phyloP scores from a whole-genome alignment of 495 filamentous ascomycete genomes.

The Tuber aestivum region DNA sequence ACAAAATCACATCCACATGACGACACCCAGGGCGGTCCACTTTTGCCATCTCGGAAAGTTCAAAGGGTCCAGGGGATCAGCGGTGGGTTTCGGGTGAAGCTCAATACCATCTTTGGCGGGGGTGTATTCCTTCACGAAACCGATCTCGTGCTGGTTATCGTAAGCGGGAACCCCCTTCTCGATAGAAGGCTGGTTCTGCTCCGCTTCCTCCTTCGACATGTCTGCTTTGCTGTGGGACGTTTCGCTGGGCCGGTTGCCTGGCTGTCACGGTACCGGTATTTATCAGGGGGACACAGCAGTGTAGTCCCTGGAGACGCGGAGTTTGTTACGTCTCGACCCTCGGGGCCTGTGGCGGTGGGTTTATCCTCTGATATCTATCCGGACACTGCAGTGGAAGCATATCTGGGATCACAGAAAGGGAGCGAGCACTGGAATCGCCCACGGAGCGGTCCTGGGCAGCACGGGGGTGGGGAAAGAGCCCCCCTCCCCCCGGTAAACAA shows the following conservation, averaged over 20 bases:
- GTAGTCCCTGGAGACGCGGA: background rate
- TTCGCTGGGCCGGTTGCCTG: background rate
- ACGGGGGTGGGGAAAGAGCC: background rate
- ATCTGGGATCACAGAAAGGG: background rate
- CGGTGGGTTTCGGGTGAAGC: slow-evolving; percentile 51
- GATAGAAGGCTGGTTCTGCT: background rate
- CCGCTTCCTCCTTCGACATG: background rate
- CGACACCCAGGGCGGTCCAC: slow-evolving; percentile 51
- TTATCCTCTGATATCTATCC: too few relatives aligned
- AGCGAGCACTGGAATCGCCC: background rate
- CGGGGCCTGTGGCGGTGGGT: background rate
- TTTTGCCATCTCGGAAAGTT: slow-evolving; percentile 54
- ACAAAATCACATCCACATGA: slow-evolving; percentile 53
- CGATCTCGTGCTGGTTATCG: slow-evolving; percentile 1
- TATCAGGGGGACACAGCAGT: background rate
- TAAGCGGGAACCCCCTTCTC: background rate
- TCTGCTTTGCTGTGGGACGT: background rate
- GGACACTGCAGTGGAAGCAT: background rate
- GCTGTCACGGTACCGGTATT: background rate
- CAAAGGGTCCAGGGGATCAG: slow-evolving; percentile 55
- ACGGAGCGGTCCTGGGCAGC: background rate
- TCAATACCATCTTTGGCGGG: slow-evolving; percentile 43
- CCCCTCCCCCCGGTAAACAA: background rate
- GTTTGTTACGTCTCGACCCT: background rate
- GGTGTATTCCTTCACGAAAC: slow-evolving; percentile 32